phyloP scores from a whole-genome alignment of 2,329 filamentous ascomycete species.

The Exserohilum rostratum region DNA sequence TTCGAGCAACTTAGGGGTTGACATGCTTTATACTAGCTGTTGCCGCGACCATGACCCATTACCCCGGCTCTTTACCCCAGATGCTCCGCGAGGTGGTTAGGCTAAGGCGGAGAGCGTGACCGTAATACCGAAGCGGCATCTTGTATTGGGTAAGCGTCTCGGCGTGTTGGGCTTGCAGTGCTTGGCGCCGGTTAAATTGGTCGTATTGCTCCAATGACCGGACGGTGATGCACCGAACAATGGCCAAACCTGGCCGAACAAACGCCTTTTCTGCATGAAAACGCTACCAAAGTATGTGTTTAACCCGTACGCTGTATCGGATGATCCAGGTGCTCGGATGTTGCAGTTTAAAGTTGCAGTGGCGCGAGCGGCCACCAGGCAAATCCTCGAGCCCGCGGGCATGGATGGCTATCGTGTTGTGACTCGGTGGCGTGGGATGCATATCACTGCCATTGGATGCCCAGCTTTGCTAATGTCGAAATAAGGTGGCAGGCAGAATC shows the following conservation, averaged over 20 bases:
- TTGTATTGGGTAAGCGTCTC: constrained; percentile 32
- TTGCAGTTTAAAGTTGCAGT: constrained; percentile 22
- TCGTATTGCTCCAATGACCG: constrained; percentile 28
- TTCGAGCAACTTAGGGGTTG: constrained; percentile 12
- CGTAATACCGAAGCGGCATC: constrained; percentile 35
- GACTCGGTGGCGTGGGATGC: background rate
- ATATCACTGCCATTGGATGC: background rate
- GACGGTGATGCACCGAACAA: constrained; percentile 19
- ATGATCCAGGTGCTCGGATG: constrained; percentile 9
- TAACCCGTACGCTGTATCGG: constrained; percentile 11
- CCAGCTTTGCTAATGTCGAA: background rate
- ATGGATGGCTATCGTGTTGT: background rate
- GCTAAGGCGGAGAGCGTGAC: constrained; percentile 31
- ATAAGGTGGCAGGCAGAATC: background rate
- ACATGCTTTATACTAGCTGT: constrained; percentile 31
- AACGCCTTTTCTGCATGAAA: constrained; percentile 9
- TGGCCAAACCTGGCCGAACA: constrained; percentile 12
- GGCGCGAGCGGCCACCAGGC: background rate
- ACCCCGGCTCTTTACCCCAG: constrained; percentile 37
- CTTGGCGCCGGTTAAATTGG: constrained; percentile 37
- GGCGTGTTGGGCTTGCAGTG: constrained; percentile 18
- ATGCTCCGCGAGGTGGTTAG: constrained; percentile 18
- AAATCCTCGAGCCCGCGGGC: background rate
- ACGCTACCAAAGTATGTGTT: constrained; percentile 7
- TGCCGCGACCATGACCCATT: constrained; percentile 2